A percentile compares a stretch with the other conserved stretches of the same genome.
These are phyloP conservation scores for Umbelopsis vinacea DNA, from an alignment of 192 early-diverging fungal genomes.

Conservation along the genomic window DNA sequence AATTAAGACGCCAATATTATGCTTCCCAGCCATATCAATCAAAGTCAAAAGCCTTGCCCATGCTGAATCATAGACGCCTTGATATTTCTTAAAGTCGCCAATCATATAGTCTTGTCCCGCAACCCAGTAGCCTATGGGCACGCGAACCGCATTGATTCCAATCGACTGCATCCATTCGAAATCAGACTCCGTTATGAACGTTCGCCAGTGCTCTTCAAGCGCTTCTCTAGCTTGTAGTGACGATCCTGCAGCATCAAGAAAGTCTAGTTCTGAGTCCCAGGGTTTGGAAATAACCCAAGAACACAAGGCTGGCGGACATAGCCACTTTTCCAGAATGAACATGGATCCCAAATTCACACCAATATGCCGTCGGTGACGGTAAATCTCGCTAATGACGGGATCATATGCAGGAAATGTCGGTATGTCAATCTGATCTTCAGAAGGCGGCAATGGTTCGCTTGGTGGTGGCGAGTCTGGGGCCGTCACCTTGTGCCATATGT, in stretches of 20 bases:
- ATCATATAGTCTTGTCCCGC: conserved; percentile 45
- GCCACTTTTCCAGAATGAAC: conserved; percentile 28
- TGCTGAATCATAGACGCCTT: conserved; percentile 53
- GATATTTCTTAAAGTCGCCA: conserved; percentile 47
- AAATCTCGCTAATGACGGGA: conserved; percentile 6
- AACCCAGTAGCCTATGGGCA: conserved; percentile 74
- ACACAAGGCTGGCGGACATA: conserved; percentile 8
- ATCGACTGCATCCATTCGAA: conserved; percentile 46
- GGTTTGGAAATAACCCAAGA: background rate
- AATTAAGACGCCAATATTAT: conserved; percentile 62
- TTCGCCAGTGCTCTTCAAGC: conserved; percentile 57
- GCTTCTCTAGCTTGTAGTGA: conserved; percentile 43
- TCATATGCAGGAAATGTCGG: conserved; percentile 30
- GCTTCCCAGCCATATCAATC: conserved; percentile 57
- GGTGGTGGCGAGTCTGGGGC: background rate
- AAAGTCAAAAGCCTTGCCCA: conserved; percentile 55
- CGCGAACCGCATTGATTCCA: conserved; percentile 66
- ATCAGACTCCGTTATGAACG: conserved; percentile 63
- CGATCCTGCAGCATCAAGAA: conserved; percentile 1
- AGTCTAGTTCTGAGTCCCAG: conserved; percentile 32
- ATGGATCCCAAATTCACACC: conserved; percentile 31
- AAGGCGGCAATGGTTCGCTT: conserved; percentile 4
- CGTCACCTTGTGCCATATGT: background rate
- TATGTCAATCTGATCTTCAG: conserved; percentile 6
- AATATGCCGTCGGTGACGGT: conserved; percentile 24